Base-by-base conservation (phyloP, 352 stramenopile species). In the Phytopythium kandeliae region DNA sequence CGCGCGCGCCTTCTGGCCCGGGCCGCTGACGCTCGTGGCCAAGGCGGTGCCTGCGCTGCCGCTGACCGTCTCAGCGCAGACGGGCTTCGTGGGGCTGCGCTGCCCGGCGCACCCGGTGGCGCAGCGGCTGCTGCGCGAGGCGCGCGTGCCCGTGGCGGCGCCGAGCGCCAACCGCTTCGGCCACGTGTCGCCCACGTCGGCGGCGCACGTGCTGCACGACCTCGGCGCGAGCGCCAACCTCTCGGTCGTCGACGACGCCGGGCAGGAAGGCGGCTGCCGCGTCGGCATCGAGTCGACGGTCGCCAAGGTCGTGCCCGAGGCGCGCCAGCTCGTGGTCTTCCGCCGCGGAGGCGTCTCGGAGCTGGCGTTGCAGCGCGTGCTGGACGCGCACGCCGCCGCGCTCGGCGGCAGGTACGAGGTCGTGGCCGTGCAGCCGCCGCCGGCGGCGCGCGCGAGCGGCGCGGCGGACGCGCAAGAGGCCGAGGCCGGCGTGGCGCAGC, bases 151-250 rank as follows among this genome's bases (percentile, higher is more conserved):
- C 0, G 93, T 99, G 19, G 97, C 97, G 6, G 97, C 97, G 24
- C 97, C 97, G 1, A 98, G 87, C 67, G 97, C 97, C 11, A 99
- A 99, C 64, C 88, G 97, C 50, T 99, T 99, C 69, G 97, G 97
- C 13, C 97, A 99, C 59, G 97, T 99, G 34, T 98, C 89, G 33
- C 97, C 97, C 5, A 99, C 97, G 10, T 79, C 74, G 9, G 95
- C 97, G 5, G 59, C 86, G 43, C 97, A 99, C 67, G 97, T 99
- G 2, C 87, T 98, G 70, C 85, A 97, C 69, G 97, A 99, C 67
- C 74, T 99, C 31, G 85, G 90, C 5, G 61, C 71, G 24, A 96
- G 96, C 64, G 62, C 77, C 57, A 80, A 98, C 56, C 86, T 95
- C 52, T 85, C 97, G 37, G 67, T 90, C 51, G 62, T 96, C 41